Evolutionary conservation across 2,329 filamentous ascomycete genomes (phyloP), one percentile per base, ranked within the genome.

Genomic region (Aurifilum marmelostoma): DNA sequence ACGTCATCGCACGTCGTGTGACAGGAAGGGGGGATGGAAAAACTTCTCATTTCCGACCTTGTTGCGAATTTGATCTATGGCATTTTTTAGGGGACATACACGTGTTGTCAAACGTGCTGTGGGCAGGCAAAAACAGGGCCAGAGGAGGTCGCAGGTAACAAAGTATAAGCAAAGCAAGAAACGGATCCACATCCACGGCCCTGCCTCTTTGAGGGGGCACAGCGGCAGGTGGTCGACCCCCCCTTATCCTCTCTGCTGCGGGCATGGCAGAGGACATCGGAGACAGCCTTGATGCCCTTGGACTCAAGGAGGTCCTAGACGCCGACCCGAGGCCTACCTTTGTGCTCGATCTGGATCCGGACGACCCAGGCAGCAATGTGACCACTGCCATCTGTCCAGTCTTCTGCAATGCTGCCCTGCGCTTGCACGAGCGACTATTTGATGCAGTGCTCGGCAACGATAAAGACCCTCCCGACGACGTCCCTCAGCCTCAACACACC

Each of bases 291-390:
- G 69, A 72, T 63, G 43, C 69, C 37, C 67, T 76, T 12, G 61
- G 56, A 59, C 71, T 78, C 58, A 71, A 69, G 56, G 77, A 80
- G n/a, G 67, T 80, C 39, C 73, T 80, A 18, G 75, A 80, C 41
- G 76, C 77, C 39, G 79, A 80, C 63, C 78, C 79, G 0, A 76
- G 79, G 9, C 79, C 79, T 2, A 80, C 78, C 16, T 80, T 80
- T 70, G 74, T 80, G 37, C 73, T 80, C 7, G 79, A 80, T 50
- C 76, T 80, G 8, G 79, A 80, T 63, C 79, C 79, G 0, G 79
- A 80, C 39, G 72, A 75, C n/a, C 67, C 71, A 21, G 59, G 69
- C 27, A 68, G 70, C 39, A 67, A 68, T 41, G 71, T 69, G 21
- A 54, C 72, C 32, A 71, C 69, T 9, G 58, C 68, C n/a, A 75